Base-by-base conservation (phyloP, 1,284 basidiomycete genomes). In the Cutaneotrichosporon sp. region DNA sequence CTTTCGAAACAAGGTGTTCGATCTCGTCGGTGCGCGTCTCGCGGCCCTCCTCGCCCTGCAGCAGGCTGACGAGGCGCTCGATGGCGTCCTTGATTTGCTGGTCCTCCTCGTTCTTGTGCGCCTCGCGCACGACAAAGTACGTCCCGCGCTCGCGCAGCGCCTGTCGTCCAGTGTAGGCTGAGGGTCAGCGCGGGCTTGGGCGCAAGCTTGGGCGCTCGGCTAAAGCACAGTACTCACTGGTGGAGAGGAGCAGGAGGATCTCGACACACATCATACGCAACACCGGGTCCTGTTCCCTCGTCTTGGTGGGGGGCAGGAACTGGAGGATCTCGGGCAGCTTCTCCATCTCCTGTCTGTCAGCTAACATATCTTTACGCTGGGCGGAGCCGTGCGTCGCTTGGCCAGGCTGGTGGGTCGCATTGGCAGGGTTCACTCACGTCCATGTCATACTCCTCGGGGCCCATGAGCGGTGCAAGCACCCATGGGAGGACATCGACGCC, bases 381-480 rank as follows among this genome's bases (percentile, higher is more conserved):
- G n/a, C n/a, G n/a, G n/a, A n/a, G n/a, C n/a, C n/a, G n/a, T n/a
- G n/a, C n/a, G n/a, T n/a, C n/a, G n/a, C n/a, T n/a, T n/a, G n/a
- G n/a, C n/a, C n/a, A n/a, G n/a, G n/a, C n/a, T n/a, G n/a, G n/a
- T n/a, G n/a, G n/a, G n/a, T n/a, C n/a, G n/a, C n/a, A n/a, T n/a
- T n/a, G 38, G 64, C 18, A n/a, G 7, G 9, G 20, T 10, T 14
- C 7, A 69, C 81, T 61, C 67, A 90, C 91, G 68, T 95, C 93
- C 2, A 94, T 83, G 64, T 95, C 92, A 64, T 91, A 88, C 77
- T 98, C 95, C 77, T 97, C 94, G 1, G 93, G 90, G 5, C 95
- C 95, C 65, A 95, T 94, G 3, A 99, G 84, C 0, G 95, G 95
- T 4, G 95, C 84, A 1, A 99, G 83, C 11, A 99, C 83, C 70